Evolutionary conservation across 1,139 yeast species (phyloP).

Genomic region (Martiniozyma asiatica): DNA sequence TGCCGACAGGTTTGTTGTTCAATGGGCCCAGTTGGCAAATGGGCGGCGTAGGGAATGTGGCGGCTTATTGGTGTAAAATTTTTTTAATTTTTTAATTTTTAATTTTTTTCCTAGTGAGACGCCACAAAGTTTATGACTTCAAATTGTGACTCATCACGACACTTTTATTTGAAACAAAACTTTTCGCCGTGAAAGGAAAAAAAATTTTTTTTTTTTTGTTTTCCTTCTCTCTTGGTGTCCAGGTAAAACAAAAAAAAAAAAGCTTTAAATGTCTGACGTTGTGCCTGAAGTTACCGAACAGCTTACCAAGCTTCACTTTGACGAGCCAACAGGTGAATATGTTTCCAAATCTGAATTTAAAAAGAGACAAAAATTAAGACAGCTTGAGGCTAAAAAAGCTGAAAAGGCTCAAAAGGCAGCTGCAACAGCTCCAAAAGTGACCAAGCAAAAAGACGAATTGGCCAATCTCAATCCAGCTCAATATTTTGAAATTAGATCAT

Average conservation of each 20-base stretch:
- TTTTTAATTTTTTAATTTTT: too few relatives aligned
- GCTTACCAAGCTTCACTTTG: constrained; percentile 78
- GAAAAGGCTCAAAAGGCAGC: constrained; percentile 67
- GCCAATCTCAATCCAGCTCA: constrained; percentile 92
- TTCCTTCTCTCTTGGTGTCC: too few relatives aligned
- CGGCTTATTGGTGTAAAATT: too few relatives aligned
- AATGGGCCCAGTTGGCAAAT: constrained; percentile 62
- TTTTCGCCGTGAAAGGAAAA: too few relatives aligned
- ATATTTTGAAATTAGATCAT: constrained; percentile 85
- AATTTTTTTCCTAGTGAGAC: too few relatives aligned
- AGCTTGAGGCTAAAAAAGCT: constrained; percentile 79
- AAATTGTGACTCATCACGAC: too few relatives aligned
- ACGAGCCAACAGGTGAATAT: constrained; percentile 91
- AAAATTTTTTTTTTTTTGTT: too few relatives aligned
- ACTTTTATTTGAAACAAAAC: too few relatives aligned
- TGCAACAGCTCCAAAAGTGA: constrained; percentile 36
- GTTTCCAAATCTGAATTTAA: constrained; percentile 94
- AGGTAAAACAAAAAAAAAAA: too few relatives aligned
- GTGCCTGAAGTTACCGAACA: constrained; percentile 64
- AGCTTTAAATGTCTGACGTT: constrained; percentile 33
- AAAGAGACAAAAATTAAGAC: constrained; percentile 88
- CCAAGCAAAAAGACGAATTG: constrained; percentile 55
- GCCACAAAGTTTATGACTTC: too few relatives aligned
- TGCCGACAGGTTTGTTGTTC: constrained; percentile 71
- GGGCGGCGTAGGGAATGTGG: too few relatives aligned